Conservation (phyloP, 441 rosid species). For the Adansonia madagascariensis region DNA sequence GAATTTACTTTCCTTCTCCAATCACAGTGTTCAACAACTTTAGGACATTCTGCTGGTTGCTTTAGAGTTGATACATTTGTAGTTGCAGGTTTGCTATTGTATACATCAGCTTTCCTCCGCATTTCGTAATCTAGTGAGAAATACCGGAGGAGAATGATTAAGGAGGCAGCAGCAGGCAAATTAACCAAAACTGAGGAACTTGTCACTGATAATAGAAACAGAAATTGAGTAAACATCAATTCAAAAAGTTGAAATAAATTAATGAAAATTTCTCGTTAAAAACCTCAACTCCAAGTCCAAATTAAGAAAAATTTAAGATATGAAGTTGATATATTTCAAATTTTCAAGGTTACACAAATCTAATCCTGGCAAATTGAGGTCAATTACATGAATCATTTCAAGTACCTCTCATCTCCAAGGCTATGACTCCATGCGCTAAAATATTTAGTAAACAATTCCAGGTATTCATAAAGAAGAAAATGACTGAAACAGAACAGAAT, state of each 20-base stretch:
- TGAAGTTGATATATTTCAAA: background rate
- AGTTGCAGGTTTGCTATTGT: conserved; percentile 57
- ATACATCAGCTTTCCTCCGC: conserved; percentile 74
- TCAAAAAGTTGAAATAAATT: background rate
- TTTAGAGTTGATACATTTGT: conserved; percentile 37
- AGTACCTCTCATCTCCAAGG: background rate
- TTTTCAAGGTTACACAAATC: background rate
- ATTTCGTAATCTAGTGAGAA: conserved; percentile 80
- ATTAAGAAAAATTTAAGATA: conserved; percentile 11
- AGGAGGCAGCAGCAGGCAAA: conserved; percentile 91
- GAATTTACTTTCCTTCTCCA: conserved; percentile 97
- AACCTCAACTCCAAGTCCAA: background rate
- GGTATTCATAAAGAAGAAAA: background rate
- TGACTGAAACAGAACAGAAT: background rate
- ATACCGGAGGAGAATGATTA: conserved; percentile 83
- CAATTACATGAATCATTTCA: background rate
- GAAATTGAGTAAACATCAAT: conserved; percentile 16
- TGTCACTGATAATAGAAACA: conserved; percentile 65
- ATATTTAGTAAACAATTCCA: background rate
- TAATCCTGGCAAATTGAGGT: background rate
- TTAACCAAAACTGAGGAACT: conserved; percentile 98
- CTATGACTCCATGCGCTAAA: background rate
- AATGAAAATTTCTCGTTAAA: background rate
- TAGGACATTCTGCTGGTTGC: conserved; percentile 52
- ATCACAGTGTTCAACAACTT: conserved; percentile 53